Conservation (phyloP, 73 alveolate species). For the Stentor roeselii region DNA sequence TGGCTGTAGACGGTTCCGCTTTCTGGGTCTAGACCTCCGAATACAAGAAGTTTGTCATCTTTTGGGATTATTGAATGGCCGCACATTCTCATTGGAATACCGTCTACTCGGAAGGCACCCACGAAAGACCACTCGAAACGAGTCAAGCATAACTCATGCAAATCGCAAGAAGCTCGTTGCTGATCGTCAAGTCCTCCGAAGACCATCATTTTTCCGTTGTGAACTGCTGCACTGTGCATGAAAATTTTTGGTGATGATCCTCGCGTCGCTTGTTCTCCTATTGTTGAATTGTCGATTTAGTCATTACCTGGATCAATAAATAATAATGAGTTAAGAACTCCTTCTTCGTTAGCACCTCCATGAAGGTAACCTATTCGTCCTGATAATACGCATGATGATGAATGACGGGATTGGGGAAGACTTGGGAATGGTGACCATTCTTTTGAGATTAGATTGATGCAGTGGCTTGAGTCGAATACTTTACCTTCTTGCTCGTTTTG, state of each 20-base stretch:
- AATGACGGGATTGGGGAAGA: background rate
- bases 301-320: background rate
- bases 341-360: background rate
- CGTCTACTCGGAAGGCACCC: background rate
- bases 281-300: background rate
- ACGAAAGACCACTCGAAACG: background rate
- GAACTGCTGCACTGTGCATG: background rate
- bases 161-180: background rate
- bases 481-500: background rate
- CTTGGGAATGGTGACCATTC: background rate
- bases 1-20: background rate
- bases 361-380: background rate
- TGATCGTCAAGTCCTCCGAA: background rate
- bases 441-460: background rate
- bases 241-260: background rate
- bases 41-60: background rate
- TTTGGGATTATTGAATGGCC: background rate
- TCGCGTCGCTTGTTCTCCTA: background rate
- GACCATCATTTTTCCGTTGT: background rate
- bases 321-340: background rate
- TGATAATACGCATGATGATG: background rate
- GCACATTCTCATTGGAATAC: background rate
- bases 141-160: background rate
- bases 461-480: background rate
- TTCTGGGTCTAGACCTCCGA: background rate